Base-by-base conservation (phyloP, 768 basidiomycete species). In the Russula virescens region DNA sequence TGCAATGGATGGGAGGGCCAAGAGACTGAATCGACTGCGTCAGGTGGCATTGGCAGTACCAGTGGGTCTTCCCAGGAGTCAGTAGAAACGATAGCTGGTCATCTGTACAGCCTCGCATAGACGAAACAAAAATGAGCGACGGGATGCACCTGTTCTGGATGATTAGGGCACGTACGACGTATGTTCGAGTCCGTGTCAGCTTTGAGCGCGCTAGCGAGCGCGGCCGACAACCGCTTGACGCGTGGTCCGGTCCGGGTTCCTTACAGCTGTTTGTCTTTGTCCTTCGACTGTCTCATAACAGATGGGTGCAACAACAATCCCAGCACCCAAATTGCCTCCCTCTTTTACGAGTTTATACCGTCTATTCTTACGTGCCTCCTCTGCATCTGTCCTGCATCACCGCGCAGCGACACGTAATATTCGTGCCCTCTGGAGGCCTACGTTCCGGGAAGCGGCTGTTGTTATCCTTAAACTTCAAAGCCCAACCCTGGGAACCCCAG, bases 351-450 rank as follows among this genome's bases (percentile, higher is more conserved):
- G 65, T 40, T 3, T 59, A 47, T 68, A 68, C 47, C 57, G 67
- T 16, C 49, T 68, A 5, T 52, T 68, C 19, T 34, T 68, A 19
- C 64, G 67, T 21, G 46, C 67, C 2, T 57, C 59, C 7, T 66
- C 67, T 16, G 61, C 58, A 8, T 34, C 67, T 11, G 67, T 68
- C 18, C 28, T 68, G 9, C 58, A 68, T 58, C 65, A 68, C n/a
- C 35, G 21, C 26, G 31, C 23, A 13, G 67, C 57, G 19, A 66
- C 42, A 25, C 61, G 61, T 11, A 5, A 62, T 26, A 23, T 66
- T 31, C 61, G 61, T 46, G 25, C 34, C 9, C 53, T 68, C 21
- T 68, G 65, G 65, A 58, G 48, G 6, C 61, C 65, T 25, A 47
- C 60, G 2, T 68, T 68, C 46, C 60, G 56, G 5, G 61, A 68